phyloP scores from a whole-genome alignment of 495 filamentous ascomycete species.

The Amphirosellinia nigrospora region DNA sequence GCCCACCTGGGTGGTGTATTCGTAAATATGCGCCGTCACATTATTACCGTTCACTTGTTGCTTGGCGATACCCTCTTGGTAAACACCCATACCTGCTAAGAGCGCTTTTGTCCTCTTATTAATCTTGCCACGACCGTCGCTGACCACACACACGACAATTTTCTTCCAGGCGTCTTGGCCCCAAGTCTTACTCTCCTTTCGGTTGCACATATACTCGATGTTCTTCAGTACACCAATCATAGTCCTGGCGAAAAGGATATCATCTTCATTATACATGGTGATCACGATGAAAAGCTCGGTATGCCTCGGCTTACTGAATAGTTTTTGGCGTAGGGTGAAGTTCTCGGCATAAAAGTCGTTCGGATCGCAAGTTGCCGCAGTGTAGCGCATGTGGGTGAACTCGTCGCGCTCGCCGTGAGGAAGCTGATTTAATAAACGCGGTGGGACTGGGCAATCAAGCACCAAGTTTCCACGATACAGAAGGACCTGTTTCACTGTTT shows the following conservation, averaged over 20 bases:
- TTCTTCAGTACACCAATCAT: conserved; percentile 99
- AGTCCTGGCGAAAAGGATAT: conserved; percentile 93
- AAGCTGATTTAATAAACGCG: conserved; percentile 82
- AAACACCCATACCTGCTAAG: conserved; percentile 91
- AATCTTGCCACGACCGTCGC: conserved; percentile 98
- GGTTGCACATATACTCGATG: conserved; percentile 93
- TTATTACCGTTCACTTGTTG: conserved; percentile 97
- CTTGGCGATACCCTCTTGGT: conserved; percentile 98
- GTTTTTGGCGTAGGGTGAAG: conserved; percentile 91
- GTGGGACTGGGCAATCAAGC: conserved; percentile 94
- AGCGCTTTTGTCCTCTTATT: conserved; percentile 90
- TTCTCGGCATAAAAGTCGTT: conserved; percentile 82
- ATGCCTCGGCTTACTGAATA: conserved; percentile 91
- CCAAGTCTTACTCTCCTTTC: conserved; percentile 94
- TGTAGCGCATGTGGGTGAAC: conserved; percentile 99
- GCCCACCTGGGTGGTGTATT: conserved; percentile 95
- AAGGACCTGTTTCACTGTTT: conserved; percentile 97
- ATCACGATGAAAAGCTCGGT: conserved; percentile 98
- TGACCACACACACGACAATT: conserved; percentile 98
- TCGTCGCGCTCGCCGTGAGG: conserved; percentile 93
- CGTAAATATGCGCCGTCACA: conserved; percentile 98
- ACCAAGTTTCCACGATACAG: conserved; percentile 97
- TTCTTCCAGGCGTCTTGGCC: conserved; percentile 99
- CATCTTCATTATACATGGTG: conserved; percentile 99
- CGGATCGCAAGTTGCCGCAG: conserved; percentile 95